Base-by-base conservation (phyloP, 495 filamentous ascomycete species). In the Penicillium longicatenatum region DNA sequence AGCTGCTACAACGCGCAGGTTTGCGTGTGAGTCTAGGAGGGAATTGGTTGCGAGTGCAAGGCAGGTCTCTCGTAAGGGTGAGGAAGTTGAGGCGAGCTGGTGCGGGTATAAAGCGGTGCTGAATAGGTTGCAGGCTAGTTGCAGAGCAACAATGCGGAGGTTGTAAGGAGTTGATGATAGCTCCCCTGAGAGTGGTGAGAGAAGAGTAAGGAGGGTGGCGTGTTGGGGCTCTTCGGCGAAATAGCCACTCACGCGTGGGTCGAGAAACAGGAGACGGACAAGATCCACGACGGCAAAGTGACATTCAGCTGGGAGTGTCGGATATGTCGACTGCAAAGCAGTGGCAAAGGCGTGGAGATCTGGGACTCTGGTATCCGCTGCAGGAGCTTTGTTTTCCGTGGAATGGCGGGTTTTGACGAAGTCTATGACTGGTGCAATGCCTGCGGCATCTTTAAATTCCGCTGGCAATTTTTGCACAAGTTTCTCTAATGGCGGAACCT, bases 201-300 rank as follows among this genome's bases (percentile, higher is more conserved):
- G 73, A 6, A 97, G 64, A 10, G 84, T 74, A 51, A 82, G 64
- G 20, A 96, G 75, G 14, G 89, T 91, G 42, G 69, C 64, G 58
- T 89, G 86, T 33, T 75, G 70, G 24, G 72, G 33, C 64, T 96
- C 89, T 72, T 93, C 89, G 14, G 91, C 92, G 58, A 91, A 92
- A 72, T 85, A 94, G 55, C 89, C 87, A 63, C 89, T 89, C n/a
- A 96, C 78, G n/a, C 94, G 84, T 21, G 86, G 78, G 62, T 98
- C 93, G 6, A 89, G 78, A 44, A 95, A 83, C 9, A 88, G 82
- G 53, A 88, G 80, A 9, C 94, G 84, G 52, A 94, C 77, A 19
- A 98, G 82, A 63, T 97, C 94, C 37, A 95, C 80, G 3, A 92
- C 73, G 4, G 93, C 84, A 66, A 97, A 98, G 72, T 75, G 57